Base-by-base conservation (phyloP, 495 filamentous ascomycete genomes). In the Usnea hakonensis region DNA sequence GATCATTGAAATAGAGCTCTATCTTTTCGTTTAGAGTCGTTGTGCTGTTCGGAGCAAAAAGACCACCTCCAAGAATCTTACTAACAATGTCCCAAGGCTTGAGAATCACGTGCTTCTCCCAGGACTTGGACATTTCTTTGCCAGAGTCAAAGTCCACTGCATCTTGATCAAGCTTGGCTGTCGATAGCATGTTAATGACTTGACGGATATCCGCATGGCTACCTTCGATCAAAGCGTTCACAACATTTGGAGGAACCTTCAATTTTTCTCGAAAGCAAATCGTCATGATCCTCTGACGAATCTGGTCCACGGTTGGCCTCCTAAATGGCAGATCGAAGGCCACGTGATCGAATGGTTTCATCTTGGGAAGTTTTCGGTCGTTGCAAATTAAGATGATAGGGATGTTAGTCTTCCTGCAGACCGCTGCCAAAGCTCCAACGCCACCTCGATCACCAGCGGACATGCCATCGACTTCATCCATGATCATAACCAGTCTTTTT, bases 391-490 rank as follows among this genome's bases (percentile, higher is more conserved):
- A 80, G 63, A 99, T 97, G 66, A 99, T 88, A 1, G 94, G 94
- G 35, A 99, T 87, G 65, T 91, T 87, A 0, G 91, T 90, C 79
- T 95, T 97, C 77, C 88, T 96, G 76, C 92, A 96, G 48, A 97
- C 84, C 54, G 91, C 87, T 55, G 94, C 93, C 41, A 99, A 79
- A 37, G 95, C 93, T 26, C 92, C 94, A 44, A 99, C 95, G 70
- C 94, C 94, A 65, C 94, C 94, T 48, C 94, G 85, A 72, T 99
- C 94, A 67, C 94, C 94, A 46, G 91, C 91, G 53, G 92, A 96
- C 94, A 99, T 99, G 38, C 94, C 94, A 69, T 99, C 94, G 8
- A 99, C 94, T 73, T 99, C 94, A 68, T 99, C 94, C 95, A 99
- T 97, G 76, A 99, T 88, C 16, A 99, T 77, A 11, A 96, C 90